A percentile compares a stretch with the other conserved stretches of the same genome.
phyloP scores from a whole-genome alignment of 1,139 yeast genomes.

The Trichomonascaceae sp. region DNA sequence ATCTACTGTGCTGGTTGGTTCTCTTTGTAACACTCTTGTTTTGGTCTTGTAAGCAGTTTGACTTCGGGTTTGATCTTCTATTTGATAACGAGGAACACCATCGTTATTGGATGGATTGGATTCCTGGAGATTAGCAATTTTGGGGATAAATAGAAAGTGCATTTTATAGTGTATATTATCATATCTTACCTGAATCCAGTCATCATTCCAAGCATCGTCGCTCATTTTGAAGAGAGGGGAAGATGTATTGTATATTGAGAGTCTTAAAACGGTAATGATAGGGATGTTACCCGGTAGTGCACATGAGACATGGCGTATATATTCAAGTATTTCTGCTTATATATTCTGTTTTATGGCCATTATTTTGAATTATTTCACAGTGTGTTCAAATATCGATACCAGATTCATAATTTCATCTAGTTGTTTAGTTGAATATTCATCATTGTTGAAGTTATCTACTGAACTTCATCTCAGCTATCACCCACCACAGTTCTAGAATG shows the following conservation, averaged over 20 bases:
- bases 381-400: too few species aligned
- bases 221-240: conserved; percentile 4
- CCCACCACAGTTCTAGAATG: not conserved
- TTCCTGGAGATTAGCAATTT: not conserved
- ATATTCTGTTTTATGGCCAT: too few species aligned
- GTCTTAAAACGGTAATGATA: not conserved
- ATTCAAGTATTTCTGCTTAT: too few species aligned
- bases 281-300: not conserved
- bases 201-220: conserved; percentile 13
- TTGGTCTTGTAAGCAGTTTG: conserved; percentile 14
- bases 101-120: not conserved
- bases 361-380: too few species aligned
- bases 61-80: conserved; percentile 9
- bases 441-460: too few species aligned
- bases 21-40: conserved; percentile 16
- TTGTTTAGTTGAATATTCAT: not conserved
- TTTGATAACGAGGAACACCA: conserved; percentile 2
- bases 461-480: not conserved
- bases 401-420: too few species aligned
- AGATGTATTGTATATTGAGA: not conserved
- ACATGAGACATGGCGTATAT: too few species aligned
- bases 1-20: not conserved
- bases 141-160: not conserved
- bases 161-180: not conserved
- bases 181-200: conserved; percentile 9